phyloP scores from a whole-genome alignment of 441 rosid species.

The Kokia cookei region DNA sequence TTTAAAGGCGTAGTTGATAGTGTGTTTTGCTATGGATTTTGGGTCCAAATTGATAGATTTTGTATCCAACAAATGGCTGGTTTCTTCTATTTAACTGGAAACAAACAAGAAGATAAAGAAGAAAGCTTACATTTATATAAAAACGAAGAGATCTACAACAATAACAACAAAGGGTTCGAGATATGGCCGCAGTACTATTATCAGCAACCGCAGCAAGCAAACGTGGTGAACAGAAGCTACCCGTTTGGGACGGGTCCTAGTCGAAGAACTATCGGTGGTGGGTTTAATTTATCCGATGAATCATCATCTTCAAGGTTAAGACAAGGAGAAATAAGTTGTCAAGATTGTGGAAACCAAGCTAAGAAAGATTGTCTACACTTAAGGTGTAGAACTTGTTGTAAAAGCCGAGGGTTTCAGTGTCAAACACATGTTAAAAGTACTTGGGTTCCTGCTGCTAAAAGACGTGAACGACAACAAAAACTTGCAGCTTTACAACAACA shows the following conservation, averaged over 20 bases:
- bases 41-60: conserved; percentile 33
- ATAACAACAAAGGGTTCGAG: conserved; percentile 63
- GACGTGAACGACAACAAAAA: conserved; percentile 83
- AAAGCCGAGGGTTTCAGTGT: conserved; percentile 96
- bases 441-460: conserved; percentile 94
- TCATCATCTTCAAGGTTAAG: conserved; percentile 46
- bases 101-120: conserved; percentile 44
- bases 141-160: conserved; percentile 79
- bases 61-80: conserved; percentile 68
- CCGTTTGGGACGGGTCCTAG: conserved; percentile 75
- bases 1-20: conserved; percentile 2
- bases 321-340: conserved; percentile 75
- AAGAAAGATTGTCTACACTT: conserved; percentile 76
- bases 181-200: conserved; percentile 78
- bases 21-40: conserved; percentile 53
- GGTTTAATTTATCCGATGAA: conserved; percentile 41
- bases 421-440: conserved; percentile 91
- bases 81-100: conserved; percentile 71
- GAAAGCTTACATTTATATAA: conserved; percentile 45
- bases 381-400: conserved; percentile 95
- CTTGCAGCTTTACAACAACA: conserved; percentile 38
- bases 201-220: conserved; percentile 34
- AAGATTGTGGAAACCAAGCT: conserved; percentile 96
- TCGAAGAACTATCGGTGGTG: conserved; percentile 26
- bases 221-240: conserved; percentile 25